Percentiles rank a stretch among this genome's conserved stretches.
Evolutionary conservation across 129 eudicot genomes (phyloP).

Genomic region (Pittosporum tobira): DNA sequence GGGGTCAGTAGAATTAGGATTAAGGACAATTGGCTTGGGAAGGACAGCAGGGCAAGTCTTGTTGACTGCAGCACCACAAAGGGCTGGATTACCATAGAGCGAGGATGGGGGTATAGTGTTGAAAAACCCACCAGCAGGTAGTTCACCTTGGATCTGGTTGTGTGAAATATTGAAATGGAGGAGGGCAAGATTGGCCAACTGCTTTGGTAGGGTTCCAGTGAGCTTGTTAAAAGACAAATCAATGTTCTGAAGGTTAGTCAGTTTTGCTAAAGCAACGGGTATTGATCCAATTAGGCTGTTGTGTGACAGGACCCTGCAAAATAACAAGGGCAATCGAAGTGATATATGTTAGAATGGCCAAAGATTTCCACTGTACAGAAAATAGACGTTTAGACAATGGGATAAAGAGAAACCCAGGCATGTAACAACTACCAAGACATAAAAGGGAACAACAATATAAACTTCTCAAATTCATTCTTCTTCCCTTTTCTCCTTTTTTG

Average conservation of each 20-base stretch:
- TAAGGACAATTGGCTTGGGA: constrained; percentile 86
- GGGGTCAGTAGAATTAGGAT: constrained; percentile 66
- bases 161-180: constrained; percentile 76
- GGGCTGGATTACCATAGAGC: constrained; percentile 61
- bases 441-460: not conserved
- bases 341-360: not conserved
- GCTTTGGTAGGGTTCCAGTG: constrained; percentile 73
- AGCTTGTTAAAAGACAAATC: constrained; percentile 82
- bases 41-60: constrained; percentile 63
- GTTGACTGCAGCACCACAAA: constrained; percentile 75
- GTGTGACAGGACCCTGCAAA: constrained; percentile 53
- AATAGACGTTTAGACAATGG: not conserved
- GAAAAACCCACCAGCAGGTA: constrained; percentile 79
- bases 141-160: constrained; percentile 85
- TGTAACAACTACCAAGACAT: not conserved
- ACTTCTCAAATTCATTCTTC: not conserved
- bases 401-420: no score
- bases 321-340: not conserved
- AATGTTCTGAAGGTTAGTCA: constrained; percentile 43
- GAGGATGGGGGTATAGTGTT: constrained; percentile 82
- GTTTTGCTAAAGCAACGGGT: constrained; percentile 60
- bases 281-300: constrained; percentile 62
- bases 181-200: constrained; percentile 60
- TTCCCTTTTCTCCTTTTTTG: no score
- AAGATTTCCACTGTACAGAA: not conserved